Base-by-base conservation (phyloP, 805 yeast genomes). In the Ogataea nakhonphanomensis region DNA sequence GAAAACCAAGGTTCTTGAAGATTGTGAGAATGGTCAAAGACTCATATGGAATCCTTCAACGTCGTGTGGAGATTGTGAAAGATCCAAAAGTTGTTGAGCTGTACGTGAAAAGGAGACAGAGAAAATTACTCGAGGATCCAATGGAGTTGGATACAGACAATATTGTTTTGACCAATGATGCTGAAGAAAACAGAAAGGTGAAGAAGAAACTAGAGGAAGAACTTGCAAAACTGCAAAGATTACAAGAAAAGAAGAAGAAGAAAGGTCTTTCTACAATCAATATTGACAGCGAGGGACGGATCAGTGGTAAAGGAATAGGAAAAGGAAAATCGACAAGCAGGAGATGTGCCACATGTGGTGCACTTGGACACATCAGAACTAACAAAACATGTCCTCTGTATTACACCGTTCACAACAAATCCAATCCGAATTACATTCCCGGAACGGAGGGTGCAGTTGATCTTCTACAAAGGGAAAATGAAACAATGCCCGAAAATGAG, bases 301-400 rank as follows among this genome's bases (percentile, higher is more conserved):
- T 74, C 30, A 74, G 78, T 25, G 84, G 81, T n/a, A 81, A 79
- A 50, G 84, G 85, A 17, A 76, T 76, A 30, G 87, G 86, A 23
- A 83, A 83, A 53, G 84, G 84, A 24, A 81, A 81, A 53, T 72
- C 81, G 23, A 79, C 78, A 5, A 81, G 84, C 7, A 71, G 99
- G 59, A 78, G 87, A 56, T 91, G 99, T 66, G 90, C 95, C 3
- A 83, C 93, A 0, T 91, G 99, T 71, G 98, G 98, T 15, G 93
- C 91, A 9, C 73, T 85, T 48, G 99, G 98, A 0, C 99, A 91
- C 61, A 91, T 91, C 46, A 76, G 93, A 59, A 91, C 99, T 2
- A 89, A 88, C 59, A 84, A 83, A 48, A 69, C 91, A 2, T 91
- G 99, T 66, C 99, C 98, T 11, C 73, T 89, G 75, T 91, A 85